Conservation (phyloP, 768 basidiomycete species). For the Termitomyces sp. region DNA sequence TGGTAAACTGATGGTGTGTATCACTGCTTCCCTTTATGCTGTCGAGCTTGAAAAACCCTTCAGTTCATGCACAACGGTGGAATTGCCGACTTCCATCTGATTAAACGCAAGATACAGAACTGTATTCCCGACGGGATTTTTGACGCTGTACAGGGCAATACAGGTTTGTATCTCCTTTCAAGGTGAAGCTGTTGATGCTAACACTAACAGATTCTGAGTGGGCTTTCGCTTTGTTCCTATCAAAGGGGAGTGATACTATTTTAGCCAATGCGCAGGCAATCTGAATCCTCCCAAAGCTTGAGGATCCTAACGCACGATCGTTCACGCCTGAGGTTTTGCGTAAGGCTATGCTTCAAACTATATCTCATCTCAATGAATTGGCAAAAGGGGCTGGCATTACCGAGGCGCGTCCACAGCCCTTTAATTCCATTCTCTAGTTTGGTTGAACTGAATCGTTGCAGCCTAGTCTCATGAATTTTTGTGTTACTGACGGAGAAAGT, state of each 20-base stretch:
- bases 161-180: constrained; percentile 43
- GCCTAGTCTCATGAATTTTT: constrained; percentile 94
- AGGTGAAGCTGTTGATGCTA: not conserved
- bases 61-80: constrained; percentile 98
- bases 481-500: constrained; percentile 91
- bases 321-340: constrained; percentile 72
- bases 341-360: constrained; percentile 86
- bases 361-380: constrained; percentile 70
- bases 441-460: constrained; percentile 20
- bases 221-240: constrained; percentile 90
- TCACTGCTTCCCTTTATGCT: not conserved
- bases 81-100: constrained; percentile 75
- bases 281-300: constrained; percentile 45
- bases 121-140: constrained; percentile 80
- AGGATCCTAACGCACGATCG: constrained; percentile 66
- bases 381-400: constrained; percentile 67
- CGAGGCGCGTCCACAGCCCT: constrained; percentile 42
- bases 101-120: constrained; percentile 79
- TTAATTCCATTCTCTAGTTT: not conserved
- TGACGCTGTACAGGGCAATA: constrained; percentile 86
- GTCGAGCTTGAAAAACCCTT: constrained; percentile 1
- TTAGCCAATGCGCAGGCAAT: not conserved
- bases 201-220: constrained; percentile 79
- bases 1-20: constrained; percentile 82
- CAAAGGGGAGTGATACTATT: constrained; percentile 44